These are phyloP conservation scores for Pinus tabuliformis DNA, from an alignment of 75 land plant genomes.

Conservation along the genomic window DNA sequence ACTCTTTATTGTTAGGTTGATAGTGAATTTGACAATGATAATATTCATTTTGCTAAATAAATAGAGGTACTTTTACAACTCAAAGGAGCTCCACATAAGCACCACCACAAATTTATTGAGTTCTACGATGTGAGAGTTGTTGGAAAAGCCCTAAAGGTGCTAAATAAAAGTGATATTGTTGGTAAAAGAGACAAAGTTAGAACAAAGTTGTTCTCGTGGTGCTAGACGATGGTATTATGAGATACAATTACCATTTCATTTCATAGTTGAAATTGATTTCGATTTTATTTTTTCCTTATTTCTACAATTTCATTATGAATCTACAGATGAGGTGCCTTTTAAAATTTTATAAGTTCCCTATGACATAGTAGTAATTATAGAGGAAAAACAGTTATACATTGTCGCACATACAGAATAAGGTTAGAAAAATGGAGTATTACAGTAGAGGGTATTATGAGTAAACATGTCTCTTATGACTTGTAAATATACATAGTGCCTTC, in stretches of 20 bases:
- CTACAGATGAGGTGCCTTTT: too few relatives aligned
- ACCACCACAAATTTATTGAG: slow-evolving; percentile 62
- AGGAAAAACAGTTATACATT: too few relatives aligned
- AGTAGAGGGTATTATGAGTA: too few relatives aligned
- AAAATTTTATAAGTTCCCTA: too few relatives aligned
- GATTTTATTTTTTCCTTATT: background rate
- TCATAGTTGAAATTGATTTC: background rate
- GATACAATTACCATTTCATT: background rate
- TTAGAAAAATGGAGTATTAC: too few relatives aligned
- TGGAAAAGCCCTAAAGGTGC: slow-evolving; percentile 59
- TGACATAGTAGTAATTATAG: too few relatives aligned
- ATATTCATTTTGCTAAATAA: slow-evolving; percentile 2
- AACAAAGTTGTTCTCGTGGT: slow-evolving; percentile 64
- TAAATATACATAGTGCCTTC: too few relatives aligned
- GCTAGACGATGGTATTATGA: slow-evolving; percentile 46
- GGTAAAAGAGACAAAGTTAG: slow-evolving; percentile 73
- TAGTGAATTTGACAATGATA: background rate
- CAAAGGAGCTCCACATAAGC: slow-evolving; percentile 69
- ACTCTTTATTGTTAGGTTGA: background rate
- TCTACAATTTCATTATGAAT: background rate
- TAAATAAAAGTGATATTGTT: slow-evolving; percentile 63
- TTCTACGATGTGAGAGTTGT: slow-evolving; percentile 79
- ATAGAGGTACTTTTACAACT: slow-evolving; percentile 37
- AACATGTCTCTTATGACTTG: too few relatives aligned
- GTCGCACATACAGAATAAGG: too few relatives aligned